phyloP scores from a whole-genome alignment of 75 land plant genomes.

The Cunninghamia lanceolata region DNA sequence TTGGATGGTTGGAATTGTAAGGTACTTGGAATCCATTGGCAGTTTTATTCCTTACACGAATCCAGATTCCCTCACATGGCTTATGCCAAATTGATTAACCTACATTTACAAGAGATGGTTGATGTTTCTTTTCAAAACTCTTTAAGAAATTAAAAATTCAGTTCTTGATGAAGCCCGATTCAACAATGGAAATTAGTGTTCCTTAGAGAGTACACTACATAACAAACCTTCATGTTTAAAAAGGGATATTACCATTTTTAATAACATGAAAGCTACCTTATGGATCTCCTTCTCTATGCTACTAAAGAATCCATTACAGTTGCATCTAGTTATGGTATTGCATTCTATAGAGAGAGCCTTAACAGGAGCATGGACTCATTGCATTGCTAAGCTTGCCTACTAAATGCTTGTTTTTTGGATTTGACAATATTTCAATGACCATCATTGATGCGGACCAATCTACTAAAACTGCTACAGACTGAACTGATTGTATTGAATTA shows the following conservation, averaged over 20 bases:
- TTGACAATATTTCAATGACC: too few species aligned
- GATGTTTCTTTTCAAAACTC: slow-evolving; percentile 47
- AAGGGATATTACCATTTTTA: slow-evolving; percentile 10
- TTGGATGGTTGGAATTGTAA: slow-evolving; percentile 69
- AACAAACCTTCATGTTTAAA: background rate
- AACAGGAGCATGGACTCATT: slow-evolving; percentile 53
- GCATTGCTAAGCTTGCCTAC: too few species aligned
- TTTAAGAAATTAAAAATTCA: slow-evolving; percentile 39
- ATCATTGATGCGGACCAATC: too few species aligned
- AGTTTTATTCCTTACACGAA: slow-evolving; percentile 34
- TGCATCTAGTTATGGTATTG: slow-evolving; percentile 56
- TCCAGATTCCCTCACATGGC: slow-evolving; percentile 30
- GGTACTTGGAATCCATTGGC: slow-evolving; percentile 69
- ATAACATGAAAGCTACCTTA: slow-evolving; percentile 41
- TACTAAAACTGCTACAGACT: too few species aligned
- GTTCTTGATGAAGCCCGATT: slow-evolving; percentile 40
- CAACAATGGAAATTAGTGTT: slow-evolving; percentile 22
- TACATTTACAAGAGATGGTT: slow-evolving; percentile 59
- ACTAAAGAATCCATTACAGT: slow-evolving; percentile 31
- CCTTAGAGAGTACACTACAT: slow-evolving; percentile 8
- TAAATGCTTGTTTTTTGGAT: too few species aligned
- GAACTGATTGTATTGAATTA: too few species aligned
- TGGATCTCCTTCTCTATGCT: slow-evolving; percentile 48
- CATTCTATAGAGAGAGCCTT: slow-evolving; percentile 72
- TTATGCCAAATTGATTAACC: slow-evolving; percentile 46